These are phyloP conservation scores for Globisporangium cylindrosporum DNA, from an alignment of 352 stramenopile genomes.

Conservation along the genomic window DNA sequence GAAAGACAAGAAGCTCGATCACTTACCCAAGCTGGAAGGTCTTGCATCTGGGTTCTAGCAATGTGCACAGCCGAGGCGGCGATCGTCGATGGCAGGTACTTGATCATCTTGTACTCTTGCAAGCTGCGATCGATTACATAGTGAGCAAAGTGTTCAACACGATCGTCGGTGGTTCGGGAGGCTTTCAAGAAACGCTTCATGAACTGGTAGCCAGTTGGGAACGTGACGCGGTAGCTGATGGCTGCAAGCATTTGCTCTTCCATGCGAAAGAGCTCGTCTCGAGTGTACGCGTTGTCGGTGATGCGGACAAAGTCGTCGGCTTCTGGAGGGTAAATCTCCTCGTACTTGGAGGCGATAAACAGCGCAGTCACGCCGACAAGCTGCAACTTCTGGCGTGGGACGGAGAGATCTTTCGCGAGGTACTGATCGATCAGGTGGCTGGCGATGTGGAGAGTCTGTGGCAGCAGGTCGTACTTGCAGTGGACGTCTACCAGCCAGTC, in stretches of 20 bases:
- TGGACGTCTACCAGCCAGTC: constrained; percentile 98
- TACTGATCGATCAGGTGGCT: constrained; percentile 81
- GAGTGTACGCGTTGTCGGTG: constrained; percentile 94
- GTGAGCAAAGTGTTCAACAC: constrained; percentile 91
- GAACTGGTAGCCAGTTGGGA: constrained; percentile 84
- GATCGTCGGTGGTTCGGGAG: constrained; percentile 63
- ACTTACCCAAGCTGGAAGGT: constrained; percentile 75
- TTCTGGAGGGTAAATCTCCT: constrained; percentile 96
- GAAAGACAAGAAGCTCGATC: neutral
- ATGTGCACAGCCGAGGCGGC: constrained; percentile 97
- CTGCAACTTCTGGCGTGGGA: constrained; percentile 90
- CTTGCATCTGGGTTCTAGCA: constrained; percentile 82
- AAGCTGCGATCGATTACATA: constrained; percentile 98
- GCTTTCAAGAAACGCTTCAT: constrained; percentile 87
- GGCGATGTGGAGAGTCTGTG: constrained; percentile 84
- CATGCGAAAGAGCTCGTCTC: constrained; percentile 79
- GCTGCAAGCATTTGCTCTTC: constrained; percentile 70
- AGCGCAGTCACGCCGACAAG: constrained; percentile 96
- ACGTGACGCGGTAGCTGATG: constrained; percentile 79
- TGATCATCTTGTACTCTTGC: constrained; percentile 98
- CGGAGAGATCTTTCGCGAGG: constrained; percentile 60
- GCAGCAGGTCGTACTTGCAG: constrained; percentile 76
- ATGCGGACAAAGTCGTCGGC: constrained; percentile 96
- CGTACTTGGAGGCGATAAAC: constrained; percentile 97
- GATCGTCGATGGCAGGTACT: constrained; percentile 96